Base-by-base conservation (phyloP, 805 yeast genomes). In the Brettanomyces naardenensis region DNA sequence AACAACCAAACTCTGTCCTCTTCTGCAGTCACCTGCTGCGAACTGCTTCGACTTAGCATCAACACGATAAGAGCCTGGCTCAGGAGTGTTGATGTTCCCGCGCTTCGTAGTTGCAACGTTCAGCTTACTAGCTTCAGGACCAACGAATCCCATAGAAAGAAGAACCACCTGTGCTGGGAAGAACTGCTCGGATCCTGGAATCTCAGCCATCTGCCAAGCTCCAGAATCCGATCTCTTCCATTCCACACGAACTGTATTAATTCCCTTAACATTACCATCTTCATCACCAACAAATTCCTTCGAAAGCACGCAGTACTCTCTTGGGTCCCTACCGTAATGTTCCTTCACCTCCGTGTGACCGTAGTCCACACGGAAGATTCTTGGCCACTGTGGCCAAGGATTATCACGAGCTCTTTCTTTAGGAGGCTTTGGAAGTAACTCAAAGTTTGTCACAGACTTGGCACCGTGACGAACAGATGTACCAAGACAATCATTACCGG, bases 331-430 rank as follows among this genome's bases (percentile, higher is more conserved):
- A 47, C 97, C 97, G 60, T 89, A 90, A 62, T 89, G 96, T 35
- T 85, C 84, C 42, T 83, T 75, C 42, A 92, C 97, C 64, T 90
- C 98, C 46, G 89, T 73, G 65, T 90, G 98, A 50, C 98, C 98
- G 58, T 90, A 90, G 67, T 90, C 98, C 43, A 90, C 95, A 56
- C 97, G 78, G 82, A 92, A 90, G 54, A 92, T 77, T 59, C 96
- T 75, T 50, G 98, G 97, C 97, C 97, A 90, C 68, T 90, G 98
- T 31, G 98, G 98, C 98, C 98, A 90, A 63, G 98, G 97, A 65
- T 90, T 90, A 65, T 92, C 97, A 65, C 78, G 84, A 33, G 89
- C 82, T 61, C 97, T 77, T 42, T 75, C 73, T 22, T 71, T 71
- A 27, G 97, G 85, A 46, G 98, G 98, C 52, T 81, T 78, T 42